Evolutionary conservation across 345 rosid genomes (phyloP).

Genomic region (Cochlearia excelsa): DNA sequence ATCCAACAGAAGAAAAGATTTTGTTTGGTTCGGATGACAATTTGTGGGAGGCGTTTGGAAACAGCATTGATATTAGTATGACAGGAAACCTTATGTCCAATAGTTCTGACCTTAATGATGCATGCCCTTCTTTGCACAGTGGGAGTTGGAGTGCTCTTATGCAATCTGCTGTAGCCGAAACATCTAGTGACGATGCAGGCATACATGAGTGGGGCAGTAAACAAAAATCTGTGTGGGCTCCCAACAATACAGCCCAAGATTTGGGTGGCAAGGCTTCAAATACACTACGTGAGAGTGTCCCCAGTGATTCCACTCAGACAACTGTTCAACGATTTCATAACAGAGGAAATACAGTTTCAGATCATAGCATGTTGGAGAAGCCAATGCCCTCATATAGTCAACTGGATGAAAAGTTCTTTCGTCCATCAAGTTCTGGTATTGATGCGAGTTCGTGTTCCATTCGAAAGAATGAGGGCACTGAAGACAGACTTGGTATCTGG

Average conservation of each 20-base stretch:
- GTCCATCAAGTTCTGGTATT: constrained; percentile 39
- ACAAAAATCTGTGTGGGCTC: neutral
- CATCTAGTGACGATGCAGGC: constrained; percentile 58
- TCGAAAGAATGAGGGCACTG: constrained; percentile 42
- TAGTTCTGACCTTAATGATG: constrained; percentile 43
- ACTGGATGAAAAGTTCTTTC: constrained; percentile 40
- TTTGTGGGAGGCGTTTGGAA: constrained; percentile 80
- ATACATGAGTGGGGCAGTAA: constrained; percentile 42
- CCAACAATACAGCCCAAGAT: constrained; percentile 20
- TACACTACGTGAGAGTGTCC: constrained; percentile 40
- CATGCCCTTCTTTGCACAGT: constrained; percentile 72
- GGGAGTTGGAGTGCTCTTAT: constrained; percentile 99
- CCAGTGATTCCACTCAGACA: constrained; percentile 42
- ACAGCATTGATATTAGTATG: constrained; percentile 41
- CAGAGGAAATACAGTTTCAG: constrained; percentile 44
- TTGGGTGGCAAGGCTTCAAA: constrained; percentile 25
- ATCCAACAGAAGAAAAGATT: constrained; percentile 88
- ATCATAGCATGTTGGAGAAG: constrained; percentile 47
- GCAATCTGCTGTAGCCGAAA: constrained; percentile 97
- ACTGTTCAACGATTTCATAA: constrained; percentile 37
- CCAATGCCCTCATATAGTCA: constrained; percentile 43
- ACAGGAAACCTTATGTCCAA: constrained; percentile 48
- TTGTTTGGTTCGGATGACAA: constrained; percentile 82
- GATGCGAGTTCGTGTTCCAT: constrained; percentile 36
- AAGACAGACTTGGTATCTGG: constrained; percentile 44